Percentiles rank a stretch among this genome's conserved stretches.
Conservation (phyloP, 345 rosid species). For the Draba incana region DNA sequence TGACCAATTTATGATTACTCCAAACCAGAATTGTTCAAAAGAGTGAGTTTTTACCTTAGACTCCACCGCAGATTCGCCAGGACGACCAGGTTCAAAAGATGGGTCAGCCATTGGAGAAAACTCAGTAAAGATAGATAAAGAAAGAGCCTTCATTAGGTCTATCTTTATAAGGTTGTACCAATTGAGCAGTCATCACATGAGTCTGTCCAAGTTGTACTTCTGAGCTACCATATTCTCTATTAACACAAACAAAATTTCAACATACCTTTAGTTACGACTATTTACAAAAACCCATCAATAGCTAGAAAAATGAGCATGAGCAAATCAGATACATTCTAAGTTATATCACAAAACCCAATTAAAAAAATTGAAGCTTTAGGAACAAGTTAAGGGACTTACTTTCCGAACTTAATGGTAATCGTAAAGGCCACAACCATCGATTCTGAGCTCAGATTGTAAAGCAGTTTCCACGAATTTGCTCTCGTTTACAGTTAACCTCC, state of each 20-base stretch:
- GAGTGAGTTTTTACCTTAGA: slow-evolving; percentile 58
- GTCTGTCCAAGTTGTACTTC: slow-evolving; percentile 98
- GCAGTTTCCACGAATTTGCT: slow-evolving; percentile 88
- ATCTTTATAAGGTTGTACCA: slow-evolving; percentile 88
- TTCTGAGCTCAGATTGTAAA: slow-evolving; percentile 72
- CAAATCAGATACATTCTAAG: background rate
- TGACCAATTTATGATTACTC: slow-evolving; percentile 4
- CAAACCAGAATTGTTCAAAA: background rate
- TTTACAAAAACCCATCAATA: too few species aligned
- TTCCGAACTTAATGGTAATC: slow-evolving; percentile 90
- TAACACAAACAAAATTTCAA: slow-evolving; percentile 1
- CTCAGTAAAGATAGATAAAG: slow-evolving; percentile 76
- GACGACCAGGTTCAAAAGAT: slow-evolving; percentile 91
- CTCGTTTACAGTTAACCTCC: slow-evolving; percentile 84
- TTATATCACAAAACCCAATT: background rate
- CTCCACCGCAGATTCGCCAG: slow-evolving; percentile 87
- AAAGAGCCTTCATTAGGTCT: slow-evolving; percentile 89
- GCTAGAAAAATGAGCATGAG: background rate
- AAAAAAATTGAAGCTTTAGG: slow-evolving; percentile 1
- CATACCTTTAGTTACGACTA: slow-evolving; percentile 11
- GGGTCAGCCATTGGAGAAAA: slow-evolving; percentile 99
- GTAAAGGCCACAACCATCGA: slow-evolving; percentile 80
- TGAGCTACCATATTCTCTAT: slow-evolving; percentile 89
- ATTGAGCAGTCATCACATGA: slow-evolving; percentile 79
- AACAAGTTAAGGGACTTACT: slow-evolving; percentile 51